A percentile compares a stretch with the other conserved stretches of the same genome.
These are phyloP conservation scores for Tuber indicum DNA, from an alignment of 495 filamentous ascomycete species.

Conservation along the genomic window DNA sequence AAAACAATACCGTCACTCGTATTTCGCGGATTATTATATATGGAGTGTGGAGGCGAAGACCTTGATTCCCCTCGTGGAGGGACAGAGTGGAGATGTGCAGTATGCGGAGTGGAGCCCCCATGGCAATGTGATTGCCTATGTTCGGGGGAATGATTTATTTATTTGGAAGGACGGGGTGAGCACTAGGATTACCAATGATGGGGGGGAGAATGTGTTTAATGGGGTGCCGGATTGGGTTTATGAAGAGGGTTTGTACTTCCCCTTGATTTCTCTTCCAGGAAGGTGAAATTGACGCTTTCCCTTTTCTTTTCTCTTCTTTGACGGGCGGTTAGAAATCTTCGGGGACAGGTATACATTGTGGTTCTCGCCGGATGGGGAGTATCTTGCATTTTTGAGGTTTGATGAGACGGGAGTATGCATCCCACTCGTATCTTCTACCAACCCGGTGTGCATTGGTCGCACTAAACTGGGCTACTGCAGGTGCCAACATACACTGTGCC, in stretches of 20 bases:
- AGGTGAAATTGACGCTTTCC: constrained; percentile 13
- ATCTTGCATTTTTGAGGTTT: constrained; percentile 54
- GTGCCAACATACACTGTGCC: constrained; percentile 52
- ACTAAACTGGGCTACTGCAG: constrained; percentile 8
- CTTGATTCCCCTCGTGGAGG: constrained; percentile 46
- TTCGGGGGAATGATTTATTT: constrained; percentile 53
- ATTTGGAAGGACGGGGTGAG: constrained; percentile 48
- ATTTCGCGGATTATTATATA: constrained; percentile 53
- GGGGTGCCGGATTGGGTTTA: constrained; percentile 60
- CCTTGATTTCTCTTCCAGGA: not conserved
- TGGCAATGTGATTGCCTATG: constrained; percentile 52
- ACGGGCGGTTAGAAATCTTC: constrained; percentile 47
- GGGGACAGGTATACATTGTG: constrained; percentile 49
- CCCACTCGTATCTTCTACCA: constrained; percentile 23
- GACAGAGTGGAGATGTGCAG: constrained; percentile 53
- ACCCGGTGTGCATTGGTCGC: not conserved
- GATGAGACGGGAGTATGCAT: constrained; percentile 52
- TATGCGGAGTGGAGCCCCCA: constrained; percentile 50
- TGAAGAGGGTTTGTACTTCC: constrained; percentile 46
- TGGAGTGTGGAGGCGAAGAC: constrained; percentile 48
- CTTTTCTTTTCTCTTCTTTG: not conserved
- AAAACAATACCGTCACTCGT: constrained; percentile 55
- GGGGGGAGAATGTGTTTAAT: constrained; percentile 53
- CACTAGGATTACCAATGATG: constrained; percentile 52
- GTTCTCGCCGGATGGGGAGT: constrained; percentile 55